Conservation (phyloP, 2,329 filamentous ascomycete genomes). For the Neofusicoccum kwambonambiense region DNA sequence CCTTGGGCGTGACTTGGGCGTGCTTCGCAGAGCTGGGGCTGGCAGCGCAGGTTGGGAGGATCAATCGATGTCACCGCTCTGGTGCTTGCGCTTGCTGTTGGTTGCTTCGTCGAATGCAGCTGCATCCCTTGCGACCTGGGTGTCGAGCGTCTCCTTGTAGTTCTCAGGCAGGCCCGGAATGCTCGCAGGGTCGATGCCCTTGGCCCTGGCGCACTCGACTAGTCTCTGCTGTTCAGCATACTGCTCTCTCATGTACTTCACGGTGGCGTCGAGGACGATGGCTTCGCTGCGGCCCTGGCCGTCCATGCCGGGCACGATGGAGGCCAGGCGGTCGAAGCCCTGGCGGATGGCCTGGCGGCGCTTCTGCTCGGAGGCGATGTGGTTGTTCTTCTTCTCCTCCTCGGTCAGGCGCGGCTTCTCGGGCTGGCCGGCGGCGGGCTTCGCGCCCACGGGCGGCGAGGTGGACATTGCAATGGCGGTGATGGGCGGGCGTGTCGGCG, state of each 20-base stretch:
- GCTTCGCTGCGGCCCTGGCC: constrained; percentile 84
- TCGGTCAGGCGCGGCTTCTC: constrained; percentile 67
- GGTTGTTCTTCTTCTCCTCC: constrained; percentile 71
- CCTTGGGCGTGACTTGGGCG: too few relatives aligned
- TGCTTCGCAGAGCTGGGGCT: too few relatives aligned
- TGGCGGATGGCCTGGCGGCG: constrained; percentile 74
- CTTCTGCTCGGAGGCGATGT: constrained; percentile 68
- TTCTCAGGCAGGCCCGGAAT: constrained; percentile 13
- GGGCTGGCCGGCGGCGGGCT: constrained; percentile 11
- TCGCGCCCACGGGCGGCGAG: background rate
- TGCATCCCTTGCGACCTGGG: constrained; percentile 12
- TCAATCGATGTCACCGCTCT: constrained; percentile 7
- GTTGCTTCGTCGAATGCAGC: constrained; percentile 1
- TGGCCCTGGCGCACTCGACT: constrained; percentile 25
- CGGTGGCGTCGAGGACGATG: constrained; percentile 65
- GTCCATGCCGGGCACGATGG: constrained; percentile 76
- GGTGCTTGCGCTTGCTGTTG: constrained; percentile 2
- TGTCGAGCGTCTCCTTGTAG: constrained; percentile 15
- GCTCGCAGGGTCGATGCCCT: constrained; percentile 8
- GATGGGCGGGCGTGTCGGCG: background rate
- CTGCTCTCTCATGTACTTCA: constrained; percentile 45
- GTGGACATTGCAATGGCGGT: constrained; percentile 9
- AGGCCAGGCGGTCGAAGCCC: constrained; percentile 77
- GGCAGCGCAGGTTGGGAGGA: background rate
- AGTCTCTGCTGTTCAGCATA: constrained; percentile 36